Evolutionary conservation across 306 rosid genomes (phyloP), one percentile per base, ranked within the genome.

Genomic region (Trifolium fragiferum): DNA sequence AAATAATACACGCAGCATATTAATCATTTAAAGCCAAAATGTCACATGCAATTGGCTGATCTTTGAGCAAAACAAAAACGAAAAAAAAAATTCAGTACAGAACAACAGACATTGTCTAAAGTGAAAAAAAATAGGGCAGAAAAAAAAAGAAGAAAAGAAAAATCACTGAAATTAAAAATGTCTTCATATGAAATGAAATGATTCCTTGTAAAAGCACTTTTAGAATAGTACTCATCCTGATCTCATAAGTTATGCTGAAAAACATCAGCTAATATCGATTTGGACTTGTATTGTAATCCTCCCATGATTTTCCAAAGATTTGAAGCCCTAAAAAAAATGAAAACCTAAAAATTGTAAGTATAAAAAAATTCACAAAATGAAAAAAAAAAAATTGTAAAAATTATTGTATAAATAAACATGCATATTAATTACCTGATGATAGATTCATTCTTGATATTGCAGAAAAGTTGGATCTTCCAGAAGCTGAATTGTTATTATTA

Each of bases 231-330:
- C n/a, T 66, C 63, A 10, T 47, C 50, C 25, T 37, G 57, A 74
- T 80, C 63, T 60, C 20, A 30, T 19, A 60, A 60, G n/a, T 32
- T 27, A 55, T 21, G 40, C 49, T 65, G 68, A 57, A 72, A 41
- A 72, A 21, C 38, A 25, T 30, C n/a, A 49, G 54, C 43, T 84
- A 74, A 44, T 68, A 74, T 43, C 35, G 81, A 55, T 67, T 75
- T 19, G 79, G 83, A 78, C 76, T 73, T 21, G 21, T 80, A 72
- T 40, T 80, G 76, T 79, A 78, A 66, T 84, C 85, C 35, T 81
- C 88, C 88, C 85, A 78, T 58, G 88, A 68, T 75, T 81, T 84
- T 51, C 85, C 88, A 81, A 74, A 74, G 78, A 81, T 74, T 59
- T 84, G 88, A 66, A 81, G 81, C 85, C 84, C 88, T 84, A 76